Base-by-base conservation (phyloP, 495 filamentous ascomycete species). In the Annulohypoxylon maeteangense region DNA sequence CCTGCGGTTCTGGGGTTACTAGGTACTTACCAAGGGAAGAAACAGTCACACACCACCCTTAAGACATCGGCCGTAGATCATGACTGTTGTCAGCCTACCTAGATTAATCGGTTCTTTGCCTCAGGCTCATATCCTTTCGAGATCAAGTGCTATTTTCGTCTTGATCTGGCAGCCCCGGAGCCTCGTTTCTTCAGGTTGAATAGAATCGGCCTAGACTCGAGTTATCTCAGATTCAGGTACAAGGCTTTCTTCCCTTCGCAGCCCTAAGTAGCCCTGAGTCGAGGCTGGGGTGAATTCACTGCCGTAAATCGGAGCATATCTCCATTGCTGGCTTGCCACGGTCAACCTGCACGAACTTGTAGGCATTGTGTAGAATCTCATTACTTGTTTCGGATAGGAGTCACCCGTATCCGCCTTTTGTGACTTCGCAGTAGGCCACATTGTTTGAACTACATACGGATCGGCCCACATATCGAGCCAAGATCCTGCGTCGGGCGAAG, bases 301-400 rank as follows among this genome's bases (percentile, higher is more conserved):
- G 38, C 70, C 70, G 62, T 58, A 62, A 56, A 62, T 62, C 56
- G 57, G 57, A 69, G 56, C 47, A 44, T 65, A 56, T 56, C 59
- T 23, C 67, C 48, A 65, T 56, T 34, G 40, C 20, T 54, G 11
- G 29, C 64, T 61, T 60, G 59, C 65, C 54, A 68, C 54, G 60
- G 22, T 32, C 29, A 62, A 23, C 51, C 23, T 54, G 32, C 32
- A 54, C 51, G 20, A 69, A 69, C 32, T 54, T 45, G 42, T 22
- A 31, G 45, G 53, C 31, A 42, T 16, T 61, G 16, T 5, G 57
- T 58, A 47, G 40, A 58, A 40, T 61, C 16, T 44, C 63, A 65
- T 47, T 72, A 51, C 70, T 66, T 57, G 61, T 73, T 73, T 73
- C 70, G 65, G 70, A 66, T 69, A 73, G 50, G 70, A 69, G 70